Conservation (phyloP, 2,329 filamentous ascomycete genomes). For the Pestalotiopsis sp. region DNA sequence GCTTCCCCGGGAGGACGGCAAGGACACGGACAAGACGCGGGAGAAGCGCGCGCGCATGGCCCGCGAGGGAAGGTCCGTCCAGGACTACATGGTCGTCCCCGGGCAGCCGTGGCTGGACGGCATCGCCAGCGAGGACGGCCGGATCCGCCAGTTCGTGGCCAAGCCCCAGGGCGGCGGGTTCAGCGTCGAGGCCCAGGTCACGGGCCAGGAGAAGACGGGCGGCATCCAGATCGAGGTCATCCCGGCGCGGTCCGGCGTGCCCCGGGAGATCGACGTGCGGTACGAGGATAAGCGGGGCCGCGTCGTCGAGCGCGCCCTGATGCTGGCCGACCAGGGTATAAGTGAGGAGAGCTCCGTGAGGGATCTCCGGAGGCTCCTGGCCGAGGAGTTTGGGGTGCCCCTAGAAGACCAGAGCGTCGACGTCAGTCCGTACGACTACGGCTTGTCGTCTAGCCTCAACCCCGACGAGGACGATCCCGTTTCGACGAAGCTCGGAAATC, state of each 20-base stretch:
- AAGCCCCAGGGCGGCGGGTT: constrained; percentile 42
- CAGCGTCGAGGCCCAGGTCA: constrained; percentile 45
- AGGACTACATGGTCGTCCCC: constrained; percentile 36
- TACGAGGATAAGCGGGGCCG: constrained; percentile 1
- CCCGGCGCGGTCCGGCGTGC: constrained; percentile 17
- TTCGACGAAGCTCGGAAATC: background rate
- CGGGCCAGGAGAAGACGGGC: constrained; percentile 37
- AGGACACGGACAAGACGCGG: constrained; percentile 21
- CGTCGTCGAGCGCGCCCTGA: background rate
- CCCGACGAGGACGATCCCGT: background rate
- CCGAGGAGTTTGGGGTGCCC: background rate
- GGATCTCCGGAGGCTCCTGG: background rate
- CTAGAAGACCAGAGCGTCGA: constrained; percentile 2
- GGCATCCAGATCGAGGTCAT: constrained; percentile 47
- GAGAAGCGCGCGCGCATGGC: constrained; percentile 10
- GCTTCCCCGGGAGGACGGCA: constrained; percentile 19
- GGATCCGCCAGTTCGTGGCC: constrained; percentile 48
- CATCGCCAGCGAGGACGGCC: constrained; percentile 32
- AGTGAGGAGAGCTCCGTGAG: background rate
- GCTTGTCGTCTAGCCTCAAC: background rate
- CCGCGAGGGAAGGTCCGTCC: constrained; percentile 10
- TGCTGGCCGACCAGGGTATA: background rate
- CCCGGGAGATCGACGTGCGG: background rate
- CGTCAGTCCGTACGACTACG: background rate
- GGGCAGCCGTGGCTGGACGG: constrained; percentile 41